Evolutionary conservation across 495 filamentous ascomycete species (phyloP), one percentile per base, ranked within the genome.

Genomic region (Xylaria telfairii): DNA sequence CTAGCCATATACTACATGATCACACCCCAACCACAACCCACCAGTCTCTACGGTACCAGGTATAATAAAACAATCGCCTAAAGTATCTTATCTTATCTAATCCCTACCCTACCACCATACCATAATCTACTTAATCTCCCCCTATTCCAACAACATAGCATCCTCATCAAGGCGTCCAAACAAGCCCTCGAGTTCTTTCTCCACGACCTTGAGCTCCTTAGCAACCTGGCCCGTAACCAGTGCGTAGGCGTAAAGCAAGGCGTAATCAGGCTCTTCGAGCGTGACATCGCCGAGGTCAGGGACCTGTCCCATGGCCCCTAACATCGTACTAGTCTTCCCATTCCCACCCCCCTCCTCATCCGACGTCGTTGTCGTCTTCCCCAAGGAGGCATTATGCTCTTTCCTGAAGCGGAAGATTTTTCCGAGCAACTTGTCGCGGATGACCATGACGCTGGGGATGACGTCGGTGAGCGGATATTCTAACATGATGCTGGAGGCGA

Each of bases 381-480:
- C 24, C 34, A 82, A 79, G 6, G 75, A 83, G n/a, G 85, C 70
- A 41, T 77, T 85, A n/a, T 86, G 87, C 65, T 90, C 87, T 75
- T 91, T 90, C 37, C 95, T 84, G 79, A 94, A 98, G 72, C 89
- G 89, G 71, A 94, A 97, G 46, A 97, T 91, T 80, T 93, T 95
- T 13, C 93, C 93, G n/a, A 99, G 84, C 51, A 98, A 80, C 66
- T 93, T 84, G 75, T 98, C 95, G 37, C 96, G 83, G 28, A 90
- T 88, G 77, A 93, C 89, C 28, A 91, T 87, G 30, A 94, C 91
- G 71, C 89, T 95, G 5, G 96, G 96, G 15, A 98, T 81, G 28
- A 91, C 91, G 73, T 96, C 93, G 30, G 91, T 96, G 47, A 99
- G 82, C 0, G 96, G 95, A 72, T 97, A 98, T 76, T 96, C 95